A percentile compares a stretch with the other conserved stretches of the same genome.
Conservation (phyloP, 768 basidiomycete genomes). For the Termitomyces sp. region DNA sequence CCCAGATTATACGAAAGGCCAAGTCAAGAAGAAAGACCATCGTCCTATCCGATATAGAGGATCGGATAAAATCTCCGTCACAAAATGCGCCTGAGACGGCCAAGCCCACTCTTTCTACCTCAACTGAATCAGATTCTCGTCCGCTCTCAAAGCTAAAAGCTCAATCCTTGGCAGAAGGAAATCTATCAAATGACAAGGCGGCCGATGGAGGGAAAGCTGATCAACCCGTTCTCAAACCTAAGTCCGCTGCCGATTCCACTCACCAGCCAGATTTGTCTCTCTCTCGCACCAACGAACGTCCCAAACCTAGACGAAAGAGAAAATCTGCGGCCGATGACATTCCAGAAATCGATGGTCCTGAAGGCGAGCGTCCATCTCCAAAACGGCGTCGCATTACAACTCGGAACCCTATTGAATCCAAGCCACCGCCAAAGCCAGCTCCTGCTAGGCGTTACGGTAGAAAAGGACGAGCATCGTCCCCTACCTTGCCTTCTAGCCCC, state of each 20-base stretch:
- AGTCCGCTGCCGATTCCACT: neutral
- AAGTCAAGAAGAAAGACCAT: slow-evolving; percentile 11
- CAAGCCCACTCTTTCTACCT: neutral
- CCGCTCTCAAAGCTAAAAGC: neutral
- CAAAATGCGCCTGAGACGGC: neutral
- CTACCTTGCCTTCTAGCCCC: slow-evolving; percentile 11
- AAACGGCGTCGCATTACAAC: slow-evolving; percentile 10
- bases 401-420: neutral
- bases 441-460: slow-evolving; percentile 31
- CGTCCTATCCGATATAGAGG: slow-evolving; percentile 18
- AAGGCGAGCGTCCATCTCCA: neutral
- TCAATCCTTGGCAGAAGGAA: neutral
- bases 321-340: slow-evolving; percentile 2
- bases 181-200: neutral
- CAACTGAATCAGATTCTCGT: neutral
- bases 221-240: neutral
- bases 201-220: neutral
- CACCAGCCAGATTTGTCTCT: neutral
- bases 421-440: slow-evolving; percentile 8
- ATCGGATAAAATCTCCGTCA: neutral
- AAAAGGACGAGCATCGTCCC: slow-evolving; percentile 33
- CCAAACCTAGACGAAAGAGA: slow-evolving; percentile 12
- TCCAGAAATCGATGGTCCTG: neutral
- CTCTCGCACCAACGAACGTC: neutral
- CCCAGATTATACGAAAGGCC: slow-evolving; percentile 2